Base-by-base conservation (phyloP, 2,329 filamentous ascomycete genomes). In the Orbilia brochopaga region DNA sequence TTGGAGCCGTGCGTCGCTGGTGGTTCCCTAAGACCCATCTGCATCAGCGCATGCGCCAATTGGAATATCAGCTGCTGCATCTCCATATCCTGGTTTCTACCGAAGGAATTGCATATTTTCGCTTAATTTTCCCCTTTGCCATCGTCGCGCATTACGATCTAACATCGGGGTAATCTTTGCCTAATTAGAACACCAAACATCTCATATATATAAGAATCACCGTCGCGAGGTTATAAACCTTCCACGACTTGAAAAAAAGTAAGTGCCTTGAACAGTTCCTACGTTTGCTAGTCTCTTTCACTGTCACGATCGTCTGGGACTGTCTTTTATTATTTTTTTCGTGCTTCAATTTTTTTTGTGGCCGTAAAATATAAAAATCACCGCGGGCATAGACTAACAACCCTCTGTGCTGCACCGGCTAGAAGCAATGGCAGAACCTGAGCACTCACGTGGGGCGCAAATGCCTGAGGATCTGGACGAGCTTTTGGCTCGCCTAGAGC, bases 401-500 rank as follows among this genome's bases (percentile, higher is more conserved):
- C 11, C 15, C 15, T 42, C 37, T 42, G 37, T 17, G 37, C 5
- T 13, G 37, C n/a, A 17, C n/a, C 15, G 4, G n/a, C 4, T 15
- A 42, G n/a, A 5, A 4, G 15, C 52, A 30, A 62, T 62, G 59
- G 50, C 54, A 15, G 42, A 70, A 17, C 15, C 7, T 10, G 27
- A 32, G 50, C 59, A 70, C 2, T 27, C 13, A 17, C 8, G 37
- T 8, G 48, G 54, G 46, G 59, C 54, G 1, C 66, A 70, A 46
- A 37, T 62, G 24, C 59, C 59, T 40, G 58, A 60, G n/a, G 66
- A 70, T 17, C 54, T 70, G 8, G 66, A 70, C 21, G 15, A 63
- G 32, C 48, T 70, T 2, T 59, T 70, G 35, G 66, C 66, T 51
- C 59, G 66, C 23, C 42, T 70, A 23, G 66, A 70, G 15, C 13